Conservation (phyloP, 306 rosid genomes). For the Biancaea sappan region DNA sequence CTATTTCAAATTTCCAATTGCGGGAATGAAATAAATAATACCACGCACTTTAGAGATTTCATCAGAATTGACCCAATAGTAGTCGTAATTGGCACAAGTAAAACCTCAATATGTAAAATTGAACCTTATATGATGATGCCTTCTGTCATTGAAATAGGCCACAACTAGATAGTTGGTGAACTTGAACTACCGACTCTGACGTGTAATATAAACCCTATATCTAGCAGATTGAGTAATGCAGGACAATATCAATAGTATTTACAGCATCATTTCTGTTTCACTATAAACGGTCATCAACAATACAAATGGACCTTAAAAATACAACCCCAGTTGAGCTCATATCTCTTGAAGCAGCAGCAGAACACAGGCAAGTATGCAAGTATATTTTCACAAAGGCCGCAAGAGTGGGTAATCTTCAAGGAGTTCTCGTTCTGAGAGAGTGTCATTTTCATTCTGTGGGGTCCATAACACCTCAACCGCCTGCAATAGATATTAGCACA, state of each 20-base stretch:
- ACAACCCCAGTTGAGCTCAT: constrained; percentile 34
- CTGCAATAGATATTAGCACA: constrained; percentile 46
- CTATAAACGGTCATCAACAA: constrained; percentile 27
- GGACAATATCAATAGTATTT: constrained; percentile 1
- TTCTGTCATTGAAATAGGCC: constrained; percentile 21
- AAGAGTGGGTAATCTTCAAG: constrained; percentile 98
- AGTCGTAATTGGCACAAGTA: constrained; percentile 37
- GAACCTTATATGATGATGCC: constrained; percentile 6
- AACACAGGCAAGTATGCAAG: constrained; percentile 9
- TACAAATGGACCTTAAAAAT: constrained; percentile 19
- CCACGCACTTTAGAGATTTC: background rate
- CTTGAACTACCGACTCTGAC: background rate
- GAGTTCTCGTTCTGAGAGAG: constrained; percentile 88
- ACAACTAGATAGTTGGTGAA: constrained; percentile 13
- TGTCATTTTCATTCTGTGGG: constrained; percentile 95
- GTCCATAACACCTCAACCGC: constrained; percentile 99
- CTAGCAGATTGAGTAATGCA: constrained; percentile 33
- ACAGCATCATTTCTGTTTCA: constrained; percentile 31
- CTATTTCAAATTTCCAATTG: background rate
- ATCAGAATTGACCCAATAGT: constrained; percentile 27
- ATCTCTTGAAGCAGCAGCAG: constrained; percentile 21
- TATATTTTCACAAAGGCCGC: constrained; percentile 70
- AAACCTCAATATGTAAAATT: constrained; percentile 18
- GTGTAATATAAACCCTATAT: constrained; percentile 5
- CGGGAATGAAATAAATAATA: background rate